Evolutionary conservation across 169 alveolate genomes (phyloP), one percentile per base, ranked within the genome.

Genomic region (Besnoitia besnoiti): DNA sequence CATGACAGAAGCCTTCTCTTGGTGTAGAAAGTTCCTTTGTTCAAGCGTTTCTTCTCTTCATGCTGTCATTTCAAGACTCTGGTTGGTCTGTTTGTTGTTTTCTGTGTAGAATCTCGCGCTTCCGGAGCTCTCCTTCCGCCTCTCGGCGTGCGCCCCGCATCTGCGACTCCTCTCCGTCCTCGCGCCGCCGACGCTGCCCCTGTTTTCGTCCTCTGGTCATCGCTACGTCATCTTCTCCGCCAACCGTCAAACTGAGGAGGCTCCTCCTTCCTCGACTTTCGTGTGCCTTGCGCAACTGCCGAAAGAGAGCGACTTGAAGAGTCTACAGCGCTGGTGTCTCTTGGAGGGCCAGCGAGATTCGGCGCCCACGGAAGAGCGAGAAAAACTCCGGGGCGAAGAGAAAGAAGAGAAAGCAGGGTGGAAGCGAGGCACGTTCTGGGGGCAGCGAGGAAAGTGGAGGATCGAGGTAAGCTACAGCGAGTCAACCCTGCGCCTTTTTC

Each of bases 91-190:
- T 14, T 24, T 73, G 24, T 73, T 30, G 5, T 39, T 44, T 39
- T 33, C 46, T 33, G 42, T 73, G n/a, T 33, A 73, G 84, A 73
- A 73, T 33, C 46, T 73, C 33, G 42, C 84, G 12, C 84, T 73
- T 10, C 84, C 49, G 16, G 84, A 44, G 49, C 84, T 73, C 5
- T 73, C 84, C 27, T 73, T 73, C 46, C 84, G 84, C 46, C 46
- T 73, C 12, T 73, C 40, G 16, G 42, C 84, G 19, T 73, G 84
- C 46, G 42, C 84, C 46, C 46, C 84, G 21, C 46, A 10, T 5
- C 46, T 73, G 12, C 84, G 84, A 5, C 84, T 73, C 40, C 40
- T 73, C 46, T 73, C 84, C 84, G 84, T 73, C 84, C 46, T 73
- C 16, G 42, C 84, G 27, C 84, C 84, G 27, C 84, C 84, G 14